Evolutionary conservation across 2,329 filamentous ascomycete species (phyloP).

Genomic region (Pseudogymnoascus destructans): DNA sequence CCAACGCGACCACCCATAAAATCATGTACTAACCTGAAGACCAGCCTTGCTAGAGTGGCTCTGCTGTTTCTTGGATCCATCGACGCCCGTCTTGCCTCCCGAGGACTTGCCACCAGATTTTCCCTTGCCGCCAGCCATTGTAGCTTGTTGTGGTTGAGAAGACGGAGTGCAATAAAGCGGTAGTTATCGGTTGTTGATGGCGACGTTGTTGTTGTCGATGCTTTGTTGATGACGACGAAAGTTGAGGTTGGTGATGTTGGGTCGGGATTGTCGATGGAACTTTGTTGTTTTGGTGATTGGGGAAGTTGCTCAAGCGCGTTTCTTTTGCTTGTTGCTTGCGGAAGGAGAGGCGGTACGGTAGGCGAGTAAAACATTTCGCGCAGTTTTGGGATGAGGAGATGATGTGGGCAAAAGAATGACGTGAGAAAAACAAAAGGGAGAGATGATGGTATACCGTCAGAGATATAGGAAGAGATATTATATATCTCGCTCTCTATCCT

Average conservation of each 20-base stretch:
- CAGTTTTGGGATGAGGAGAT: background rate
- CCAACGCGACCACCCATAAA: background rate
- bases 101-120: slow-evolving; percentile 28
- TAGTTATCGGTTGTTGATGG: slow-evolving; percentile 10
- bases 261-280: background rate
- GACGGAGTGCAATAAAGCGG: background rate
- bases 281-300: slow-evolving; percentile 9
- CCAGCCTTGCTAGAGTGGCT: slow-evolving; percentile 28
- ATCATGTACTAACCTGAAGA: slow-evolving; percentile 25
- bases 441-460: background rate
- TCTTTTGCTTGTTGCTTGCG: slow-evolving; percentile 5
- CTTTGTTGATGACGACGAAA: slow-evolving; percentile 10
- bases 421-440: background rate
- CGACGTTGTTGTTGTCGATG: slow-evolving; percentile 15
- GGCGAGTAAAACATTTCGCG: background rate
- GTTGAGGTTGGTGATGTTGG: slow-evolving; percentile 15
- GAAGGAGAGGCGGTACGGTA: background rate
- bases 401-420: background rate
- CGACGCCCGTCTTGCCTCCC: slow-evolving; percentile 27
- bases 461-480: background rate
- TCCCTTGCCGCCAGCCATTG: slow-evolving; percentile 28
- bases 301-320: slow-evolving; percentile 8
- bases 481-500: background rate
- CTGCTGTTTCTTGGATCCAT: slow-evolving; percentile 27
- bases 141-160: slow-evolving; percentile 9